These are phyloP conservation scores for Neofusicoccum kwambonambiense DNA, from an alignment of 2,329 filamentous ascomycete species.

Conservation along the genomic window DNA sequence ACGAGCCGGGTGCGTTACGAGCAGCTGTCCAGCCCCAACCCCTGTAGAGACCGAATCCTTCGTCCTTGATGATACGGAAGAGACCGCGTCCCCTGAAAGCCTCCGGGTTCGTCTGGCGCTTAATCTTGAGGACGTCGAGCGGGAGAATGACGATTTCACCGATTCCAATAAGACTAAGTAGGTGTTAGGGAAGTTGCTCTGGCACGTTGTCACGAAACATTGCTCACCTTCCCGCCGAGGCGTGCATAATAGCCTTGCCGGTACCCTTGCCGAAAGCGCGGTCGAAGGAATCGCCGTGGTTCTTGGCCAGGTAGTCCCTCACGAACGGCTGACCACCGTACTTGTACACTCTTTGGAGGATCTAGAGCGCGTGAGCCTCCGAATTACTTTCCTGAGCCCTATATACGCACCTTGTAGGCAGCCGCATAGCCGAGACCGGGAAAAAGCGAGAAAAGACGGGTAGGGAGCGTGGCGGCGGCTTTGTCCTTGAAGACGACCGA, in stretches of 20 bases:
- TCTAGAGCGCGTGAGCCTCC: constrained; percentile 40
- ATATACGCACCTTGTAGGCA: constrained; percentile 75
- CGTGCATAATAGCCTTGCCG: constrained; percentile 97
- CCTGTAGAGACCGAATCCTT: constrained; percentile 93
- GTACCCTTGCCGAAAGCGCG: constrained; percentile 91
- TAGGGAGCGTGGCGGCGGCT: constrained; percentile 65
- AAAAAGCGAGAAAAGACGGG: constrained; percentile 93
- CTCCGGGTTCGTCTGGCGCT: constrained; percentile 98
- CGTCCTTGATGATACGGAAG: constrained; percentile 84
- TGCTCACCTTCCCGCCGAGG: constrained; percentile 79
- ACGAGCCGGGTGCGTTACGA: constrained; percentile 93
- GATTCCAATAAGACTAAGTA: constrained; percentile 79
- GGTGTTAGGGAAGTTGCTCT: background rate
- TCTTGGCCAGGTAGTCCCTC: constrained; percentile 77
- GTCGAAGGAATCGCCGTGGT: constrained; percentile 85
- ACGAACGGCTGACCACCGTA: constrained; percentile 96
- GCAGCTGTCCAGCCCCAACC: constrained; percentile 98
- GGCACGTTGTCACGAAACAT: background rate
- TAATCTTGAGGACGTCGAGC: constrained; percentile 97
- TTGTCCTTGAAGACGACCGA: constrained; percentile 91
- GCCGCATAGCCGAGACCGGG: constrained; percentile 96
- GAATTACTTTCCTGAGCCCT: background rate
- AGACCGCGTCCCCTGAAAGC: constrained; percentile 93
- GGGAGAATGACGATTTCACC: constrained; percentile 95
- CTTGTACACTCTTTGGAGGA: constrained; percentile 97